Base-by-base conservation (phyloP, 192 early-diverging fungal species). In the Coemansia erecta region DNA sequence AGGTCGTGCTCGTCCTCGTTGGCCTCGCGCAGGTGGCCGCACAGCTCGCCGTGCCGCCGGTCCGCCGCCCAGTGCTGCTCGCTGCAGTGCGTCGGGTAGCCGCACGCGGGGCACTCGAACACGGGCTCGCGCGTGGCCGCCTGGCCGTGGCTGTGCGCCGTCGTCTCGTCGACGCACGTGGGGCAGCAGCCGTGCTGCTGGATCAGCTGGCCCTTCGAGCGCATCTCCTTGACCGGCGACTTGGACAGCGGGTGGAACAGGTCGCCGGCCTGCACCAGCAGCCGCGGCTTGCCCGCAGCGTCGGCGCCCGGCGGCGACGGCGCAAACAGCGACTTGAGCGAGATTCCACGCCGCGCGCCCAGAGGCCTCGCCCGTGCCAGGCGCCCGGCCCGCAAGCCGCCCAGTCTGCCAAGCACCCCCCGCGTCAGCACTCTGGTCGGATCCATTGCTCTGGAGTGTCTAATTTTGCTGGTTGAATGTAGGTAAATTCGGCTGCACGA, bases 1-100 rank as follows among this genome's bases (percentile, higher is more conserved):
- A 92, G 81, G 71, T 92, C 88, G 56, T 92, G 87, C 53, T 90
- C 88, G 66, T 92, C 90, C 70, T 86, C 85, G 68, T 89, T 90
- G 41, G 82, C 79, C 72, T 89, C 85, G 49, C 85, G 79, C 46
- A 92, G 70, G 15, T 75, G 70, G 11, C 58, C 58, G 67, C 90
- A 90, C 28, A 82, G 58, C 63, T 68, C 66, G 66, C 86, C 83
- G 23, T 84, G 74, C 31, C 63, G 66, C 45, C 70, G 81, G 47
- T 84, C 89, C 54, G 73, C 67, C 19, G 64, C 53, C 82, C 88
- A 89, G 67, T 91, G 90, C 63, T 84, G 73, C 45, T 82, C 72
- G 59, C 81, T 81, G 63, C 90, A 91, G 64, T 91, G 88, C 24
- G 88, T 91, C 44, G 89, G 89, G 57, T 87, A 89, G 37, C 89